Evolutionary conservation across 2,329 filamentous ascomycete genomes (phyloP).

Genomic region (Ceratocystis alfenasii): DNA sequence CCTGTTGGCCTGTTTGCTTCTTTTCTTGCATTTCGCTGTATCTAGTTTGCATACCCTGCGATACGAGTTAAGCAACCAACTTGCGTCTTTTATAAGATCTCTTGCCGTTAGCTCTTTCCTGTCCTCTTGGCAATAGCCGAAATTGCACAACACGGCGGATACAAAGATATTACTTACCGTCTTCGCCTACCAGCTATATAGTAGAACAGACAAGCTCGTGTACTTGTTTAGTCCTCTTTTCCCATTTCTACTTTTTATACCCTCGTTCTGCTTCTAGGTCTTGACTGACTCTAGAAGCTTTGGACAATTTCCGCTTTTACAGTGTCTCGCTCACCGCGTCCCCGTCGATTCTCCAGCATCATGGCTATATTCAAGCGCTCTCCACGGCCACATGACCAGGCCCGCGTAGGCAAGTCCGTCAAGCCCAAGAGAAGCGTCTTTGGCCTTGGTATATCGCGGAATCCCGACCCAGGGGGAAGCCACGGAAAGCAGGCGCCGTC

Average conservation of each 20-base stretch:
- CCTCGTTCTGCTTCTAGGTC: not conserved
- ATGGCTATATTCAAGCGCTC: slow-evolving; percentile 78
- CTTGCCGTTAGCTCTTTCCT: too few relatives aligned
- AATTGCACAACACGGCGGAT: too few relatives aligned
- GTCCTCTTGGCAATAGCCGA: too few relatives aligned
- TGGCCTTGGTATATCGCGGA: not conserved
- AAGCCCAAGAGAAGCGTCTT: slow-evolving; percentile 53
- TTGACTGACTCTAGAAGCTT: slow-evolving; percentile 10
- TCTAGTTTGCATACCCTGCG: not conserved
- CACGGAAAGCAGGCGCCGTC: not conserved
- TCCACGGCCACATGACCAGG: slow-evolving; percentile 55
- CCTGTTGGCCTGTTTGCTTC: not conserved
- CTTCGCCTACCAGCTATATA: not conserved
- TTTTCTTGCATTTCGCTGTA: not conserved
- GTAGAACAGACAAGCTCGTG: slow-evolving; percentile 24
- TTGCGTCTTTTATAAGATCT: not conserved
- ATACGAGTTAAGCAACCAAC: not conserved
- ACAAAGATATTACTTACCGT: not conserved
- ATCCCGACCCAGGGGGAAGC: not conserved
- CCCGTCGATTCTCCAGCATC: slow-evolving; percentile 4
- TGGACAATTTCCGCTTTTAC: not conserved
- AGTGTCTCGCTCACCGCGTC: slow-evolving; percentile 10
- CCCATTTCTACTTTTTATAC: slow-evolving; percentile 12
- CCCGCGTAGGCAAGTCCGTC: slow-evolving; percentile 73
- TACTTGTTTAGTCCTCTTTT: slow-evolving; percentile 30